phyloP scores from a whole-genome alignment of 129 eudicot species.

The Flaveria brownii region DNA sequence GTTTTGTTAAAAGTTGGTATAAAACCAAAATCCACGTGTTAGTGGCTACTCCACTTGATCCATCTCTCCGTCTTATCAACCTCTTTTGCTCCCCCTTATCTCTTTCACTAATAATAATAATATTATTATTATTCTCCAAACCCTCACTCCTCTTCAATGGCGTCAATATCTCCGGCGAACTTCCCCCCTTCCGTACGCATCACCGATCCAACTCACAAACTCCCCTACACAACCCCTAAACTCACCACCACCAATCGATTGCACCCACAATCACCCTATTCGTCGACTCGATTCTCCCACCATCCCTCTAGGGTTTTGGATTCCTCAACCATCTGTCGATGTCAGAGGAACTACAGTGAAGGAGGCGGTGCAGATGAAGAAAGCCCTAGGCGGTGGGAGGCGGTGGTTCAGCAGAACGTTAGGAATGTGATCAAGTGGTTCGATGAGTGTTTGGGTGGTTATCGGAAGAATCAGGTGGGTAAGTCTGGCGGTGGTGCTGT shows the following conservation, averaged over 20 bases:
- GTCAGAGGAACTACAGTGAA: conserved; percentile 28
- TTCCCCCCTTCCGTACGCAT: conserved; percentile 46
- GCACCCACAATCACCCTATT: conserved; percentile 30
- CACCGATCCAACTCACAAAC: conserved; percentile 41
- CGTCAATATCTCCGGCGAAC: conserved; percentile 54
- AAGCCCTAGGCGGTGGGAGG: conserved; percentile 55
- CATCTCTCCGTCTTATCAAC: conserved; percentile 23
- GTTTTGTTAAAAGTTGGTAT: not conserved
- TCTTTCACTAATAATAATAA: not conserved
- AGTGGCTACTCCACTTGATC: conserved; percentile 8
- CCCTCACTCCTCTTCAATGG: conserved; percentile 43
- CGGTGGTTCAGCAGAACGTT: conserved; percentile 48
- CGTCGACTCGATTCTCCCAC: conserved; percentile 30
- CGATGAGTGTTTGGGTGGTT: conserved; percentile 39
- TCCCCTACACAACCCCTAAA: conserved; percentile 37
- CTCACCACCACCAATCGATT: conserved; percentile 26
- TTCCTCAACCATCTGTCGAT: conserved; percentile 44
- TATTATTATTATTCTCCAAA: not conserved
- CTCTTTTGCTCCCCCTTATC: conserved; percentile 22
- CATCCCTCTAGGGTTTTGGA: conserved; percentile 36
- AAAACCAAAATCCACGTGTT: conserved; percentile 18
- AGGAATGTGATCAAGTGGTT: conserved; percentile 51
- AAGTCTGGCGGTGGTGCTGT: conserved; percentile 3
- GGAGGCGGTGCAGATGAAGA: conserved; percentile 24
- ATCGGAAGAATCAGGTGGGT: conserved; percentile 17